Base-by-base conservation (phyloP, 2,329 filamentous ascomycete species). In the Domatiomyces catenatus region DNA sequence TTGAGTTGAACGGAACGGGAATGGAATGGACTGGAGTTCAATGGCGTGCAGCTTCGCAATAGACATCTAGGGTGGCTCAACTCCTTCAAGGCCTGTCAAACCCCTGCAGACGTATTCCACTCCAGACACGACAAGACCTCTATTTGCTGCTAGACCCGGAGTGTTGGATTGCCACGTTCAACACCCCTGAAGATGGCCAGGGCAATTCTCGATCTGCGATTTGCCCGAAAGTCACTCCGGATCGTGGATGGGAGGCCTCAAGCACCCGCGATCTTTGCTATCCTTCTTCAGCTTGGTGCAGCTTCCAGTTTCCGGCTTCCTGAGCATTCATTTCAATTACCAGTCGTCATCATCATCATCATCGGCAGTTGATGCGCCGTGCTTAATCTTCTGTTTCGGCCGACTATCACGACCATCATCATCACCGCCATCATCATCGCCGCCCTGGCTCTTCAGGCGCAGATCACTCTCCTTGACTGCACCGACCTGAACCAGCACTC, bases 381-480 rank as follows among this genome's bases (percentile, higher is more conserved):
- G 74, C 55, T 69, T 65, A 57, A 70, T 68, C 44, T 76, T 39
- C 32, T 2, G 32, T 8, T 39, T 39, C 15, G 12, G 32, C 10
- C 63, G 44, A 72, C 71, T 58, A 79, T 75, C 59, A 82, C 76
- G 58, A 78, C 74, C 8, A 18, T 42, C 32, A n/a, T 28, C 44
- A 6, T 24, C 22, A 6, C 6, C 22, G 46, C 72, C 76, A 43
- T 82, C 79, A 54, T 80, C 75, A 1, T 77, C 76, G 12, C 73
- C 73, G 55, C 75, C 71, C 60, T 74, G 74, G 57, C 76, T 72
- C 68, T 81, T 71, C 36, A 95, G 73, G 50, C 92, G 80, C 67
- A 86, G 76, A 64, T 98, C 92, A 51, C 80, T 83, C 47, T 82
- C 75, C 49, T 81, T 77, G 15, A 96, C 72, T 1, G 88, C 90